Percentiles rank a stretch among this genome's conserved stretches.
Evolutionary conservation across 169 alveolate genomes (phyloP).

Genomic region (Plasmodium malariae): DNA sequence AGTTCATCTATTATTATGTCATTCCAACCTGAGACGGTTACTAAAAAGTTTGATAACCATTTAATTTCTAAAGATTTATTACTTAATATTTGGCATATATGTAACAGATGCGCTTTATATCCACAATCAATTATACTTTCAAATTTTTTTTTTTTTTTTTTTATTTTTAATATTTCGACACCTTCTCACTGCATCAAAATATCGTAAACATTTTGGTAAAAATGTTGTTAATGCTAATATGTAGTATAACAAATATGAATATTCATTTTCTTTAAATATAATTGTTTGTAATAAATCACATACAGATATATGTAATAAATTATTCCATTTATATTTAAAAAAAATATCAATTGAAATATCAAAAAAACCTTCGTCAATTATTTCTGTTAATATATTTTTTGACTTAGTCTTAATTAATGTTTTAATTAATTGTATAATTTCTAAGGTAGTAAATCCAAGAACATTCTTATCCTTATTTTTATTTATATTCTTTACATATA

Average conservation of each 20-base stretch:
- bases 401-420: conserved; percentile 61
- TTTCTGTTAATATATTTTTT: conserved; percentile 60
- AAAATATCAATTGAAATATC: conserved; percentile 74
- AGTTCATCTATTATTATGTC: conserved; percentile 59
- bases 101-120: conserved; percentile 65
- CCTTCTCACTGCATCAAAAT: conserved; percentile 61
- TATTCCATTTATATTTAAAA: conserved; percentile 69
- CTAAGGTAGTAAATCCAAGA: conserved; percentile 68
- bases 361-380: conserved; percentile 66
- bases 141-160: conserved; percentile 62
- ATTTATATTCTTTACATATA: conserved; percentile 55
- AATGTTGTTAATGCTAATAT: conserved; percentile 63
- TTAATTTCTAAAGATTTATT: conserved; percentile 67
- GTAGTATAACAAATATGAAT: conserved; percentile 44
- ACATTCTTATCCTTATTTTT: conserved; percentile 57
- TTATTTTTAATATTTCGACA: conserved; percentile 65
- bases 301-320: conserved; percentile 61
- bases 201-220: conserved; percentile 51
- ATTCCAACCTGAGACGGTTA: conserved; percentile 74
- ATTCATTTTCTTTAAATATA: conserved; percentile 69
- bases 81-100: conserved; percentile 65
- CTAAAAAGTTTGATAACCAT: conserved; percentile 62
- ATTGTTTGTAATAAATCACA: conserved; percentile 72
- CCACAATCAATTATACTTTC: conserved; percentile 70
- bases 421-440: conserved; percentile 63